Base-by-base conservation (phyloP, 1,139 yeast genomes). In the Hansenula lynferdii region DNA sequence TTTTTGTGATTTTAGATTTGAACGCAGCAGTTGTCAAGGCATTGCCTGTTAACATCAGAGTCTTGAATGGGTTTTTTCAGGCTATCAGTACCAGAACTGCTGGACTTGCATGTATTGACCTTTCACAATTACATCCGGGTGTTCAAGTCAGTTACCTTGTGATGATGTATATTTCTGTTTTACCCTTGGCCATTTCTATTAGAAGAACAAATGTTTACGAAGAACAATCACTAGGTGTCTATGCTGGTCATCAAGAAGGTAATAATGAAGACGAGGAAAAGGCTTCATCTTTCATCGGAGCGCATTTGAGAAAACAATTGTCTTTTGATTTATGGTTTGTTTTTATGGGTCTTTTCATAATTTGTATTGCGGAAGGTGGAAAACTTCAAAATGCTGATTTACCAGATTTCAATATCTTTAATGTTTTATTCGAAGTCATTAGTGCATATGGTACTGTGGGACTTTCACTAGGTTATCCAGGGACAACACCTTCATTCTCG, bases 381-480 rank as follows among this genome's bases (percentile, higher is more conserved):
- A 75, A 74, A 44, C 66, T 92, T 28, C 53, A 62, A 32, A 69
- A 70, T 38, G 53, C 64, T 3, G 60, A 64, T 25, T 64, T 67
- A 35, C 60, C 69, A 12, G 63, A 74, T 5, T 87, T 90, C 54
- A 69, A 77, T 9, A 75, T 86, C 15, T 92, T 90, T 60, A 68
- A 77, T 9, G 68, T 86, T 4, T 62, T 92, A 53, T 92, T 92
- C 62, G 99, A 92, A 58, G 79, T 89, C 43, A 85, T 87, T 6
- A 84, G 95, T 52, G 98, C 98, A 0, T 94, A 92, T 60, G 97
- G 97, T 59, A 90, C 96, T 0, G 97, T 90, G 34, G 98, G 98
- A 0, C 62, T 90, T 47, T 84, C 95, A 4, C 63, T 89, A 42
- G 98, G 98, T 0, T 89, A 78, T 49, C 85, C 95, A 0, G 67